A percentile compares a stretch with the other conserved stretches of the same genome.
Conservation (phyloP, 805 yeast species). For the Candida xiaguanensis region DNA sequence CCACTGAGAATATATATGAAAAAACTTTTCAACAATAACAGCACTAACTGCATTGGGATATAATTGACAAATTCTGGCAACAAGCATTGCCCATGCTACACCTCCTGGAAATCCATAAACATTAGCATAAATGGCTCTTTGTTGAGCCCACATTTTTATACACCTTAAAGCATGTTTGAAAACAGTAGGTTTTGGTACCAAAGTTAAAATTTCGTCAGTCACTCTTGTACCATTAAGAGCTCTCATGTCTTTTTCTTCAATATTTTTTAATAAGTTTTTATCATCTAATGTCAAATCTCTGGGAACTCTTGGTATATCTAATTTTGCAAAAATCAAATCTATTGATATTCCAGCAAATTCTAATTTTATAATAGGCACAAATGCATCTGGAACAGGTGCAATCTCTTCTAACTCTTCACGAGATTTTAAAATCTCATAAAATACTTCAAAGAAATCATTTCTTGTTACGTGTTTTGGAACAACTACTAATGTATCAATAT, state of each 20-base stretch:
- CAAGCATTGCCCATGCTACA: constrained; percentile 99
- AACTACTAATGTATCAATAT: constrained; percentile 94
- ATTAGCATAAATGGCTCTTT: constrained; percentile 90
- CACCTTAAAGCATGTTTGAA: constrained; percentile 91
- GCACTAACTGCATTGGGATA: constrained; percentile 97
- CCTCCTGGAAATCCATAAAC: constrained; percentile 99
- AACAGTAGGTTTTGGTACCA: constrained; percentile 90
- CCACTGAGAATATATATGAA: constrained; percentile 84
- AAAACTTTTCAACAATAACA: constrained; percentile 84
- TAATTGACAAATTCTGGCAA: constrained; percentile 94
- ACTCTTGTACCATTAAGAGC: constrained; percentile 95
- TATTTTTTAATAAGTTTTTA: constrained; percentile 77
- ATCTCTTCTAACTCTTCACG: constrained; percentile 87
- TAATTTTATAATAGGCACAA: constrained; percentile 92
- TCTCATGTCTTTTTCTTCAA: constrained; percentile 88
- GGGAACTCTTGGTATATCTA: constrained; percentile 85
- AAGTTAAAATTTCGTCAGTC: constrained; percentile 83
- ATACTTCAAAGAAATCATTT: constrained; percentile 83
- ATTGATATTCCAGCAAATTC: constrained; percentile 89
- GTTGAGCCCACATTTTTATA: constrained; percentile 94
- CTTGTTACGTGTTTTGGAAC: constrained; percentile 94
- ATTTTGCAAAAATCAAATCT: constrained; percentile 80
- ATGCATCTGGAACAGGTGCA: constrained; percentile 93
- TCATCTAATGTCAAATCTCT: constrained; percentile 69
- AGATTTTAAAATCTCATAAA: constrained; percentile 62